Evolutionary conservation across 768 basidiomycete species (phyloP).

Genomic region (Mycena latifolia): DNA sequence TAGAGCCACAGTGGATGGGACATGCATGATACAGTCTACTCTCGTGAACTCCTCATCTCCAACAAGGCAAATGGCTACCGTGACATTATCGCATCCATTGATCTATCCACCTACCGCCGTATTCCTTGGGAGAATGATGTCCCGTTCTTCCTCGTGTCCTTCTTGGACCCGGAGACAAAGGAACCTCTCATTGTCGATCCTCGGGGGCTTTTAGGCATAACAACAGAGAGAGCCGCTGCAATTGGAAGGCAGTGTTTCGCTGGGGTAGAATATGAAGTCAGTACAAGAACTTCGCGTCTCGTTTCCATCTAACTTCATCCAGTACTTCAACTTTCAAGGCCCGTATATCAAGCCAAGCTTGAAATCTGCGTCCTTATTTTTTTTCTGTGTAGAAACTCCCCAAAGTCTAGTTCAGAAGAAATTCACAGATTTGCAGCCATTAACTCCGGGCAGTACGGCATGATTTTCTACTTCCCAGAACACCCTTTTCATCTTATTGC

Average conservation of each 20-base stretch:
- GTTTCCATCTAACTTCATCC: constrained; percentile 12
- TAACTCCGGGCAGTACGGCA: constrained; percentile 89
- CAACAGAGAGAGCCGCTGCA: constrained; percentile 62
- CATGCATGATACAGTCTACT: constrained; percentile 90
- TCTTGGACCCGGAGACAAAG: constrained; percentile 88
- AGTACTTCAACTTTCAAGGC: constrained; percentile 97
- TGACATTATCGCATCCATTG: constrained; percentile 89
- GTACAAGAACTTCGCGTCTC: constrained; percentile 34
- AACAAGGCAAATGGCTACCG: constrained; percentile 94
- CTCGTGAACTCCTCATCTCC: constrained; percentile 88
- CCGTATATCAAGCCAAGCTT: not conserved
- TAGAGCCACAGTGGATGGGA: constrained; percentile 82
- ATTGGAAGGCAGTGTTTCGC: constrained; percentile 75
- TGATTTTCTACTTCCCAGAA: not conserved
- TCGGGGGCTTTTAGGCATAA: constrained; percentile 78
- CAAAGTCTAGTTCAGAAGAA: constrained; percentile 81
- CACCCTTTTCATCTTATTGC: constrained; percentile 13
- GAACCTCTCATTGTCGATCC: constrained; percentile 87
- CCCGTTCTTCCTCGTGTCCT: constrained; percentile 94
- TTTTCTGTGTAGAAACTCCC: constrained; percentile 76
- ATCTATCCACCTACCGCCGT: constrained; percentile 88
- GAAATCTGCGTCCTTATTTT: constrained; percentile 1
- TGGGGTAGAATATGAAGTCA: constrained; percentile 95
- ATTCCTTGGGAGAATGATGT: constrained; percentile 94
- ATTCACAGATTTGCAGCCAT: constrained; percentile 77